A percentile compares a stretch with the other conserved stretches of the same genome.
phyloP scores from a whole-genome alignment of 352 stramenopile species.

The Globisporangium viniferum region DNA sequence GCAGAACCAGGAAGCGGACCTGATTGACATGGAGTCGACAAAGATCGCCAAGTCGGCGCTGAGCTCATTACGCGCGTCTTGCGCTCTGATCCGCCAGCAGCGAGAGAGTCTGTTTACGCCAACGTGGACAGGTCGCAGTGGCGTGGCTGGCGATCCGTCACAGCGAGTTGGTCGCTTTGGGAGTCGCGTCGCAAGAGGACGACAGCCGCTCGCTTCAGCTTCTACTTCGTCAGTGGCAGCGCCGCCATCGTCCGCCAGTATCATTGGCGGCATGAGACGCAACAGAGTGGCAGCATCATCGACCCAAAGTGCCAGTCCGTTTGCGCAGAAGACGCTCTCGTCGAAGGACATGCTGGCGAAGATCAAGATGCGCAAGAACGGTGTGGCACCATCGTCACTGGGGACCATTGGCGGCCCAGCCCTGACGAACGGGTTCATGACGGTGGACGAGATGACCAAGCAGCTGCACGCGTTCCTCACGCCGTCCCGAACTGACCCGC shows the following conservation, averaged over 20 bases:
- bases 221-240: conserved; percentile 11
- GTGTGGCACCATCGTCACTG: conserved; percentile 19
- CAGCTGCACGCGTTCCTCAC: conserved; percentile 85
- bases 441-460: conserved; percentile 56
- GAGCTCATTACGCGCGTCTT: conserved; percentile 77
- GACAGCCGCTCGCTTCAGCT: conserved; percentile 13
- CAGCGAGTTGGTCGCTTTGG: conserved; percentile 47
- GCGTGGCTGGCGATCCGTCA: conserved; percentile 59
- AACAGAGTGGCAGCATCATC: neutral
- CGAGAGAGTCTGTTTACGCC: conserved; percentile 59
- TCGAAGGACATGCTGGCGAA: conserved; percentile 69
- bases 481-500: conserved; percentile 16
- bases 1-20: conserved; percentile 85
- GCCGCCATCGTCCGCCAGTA: neutral
- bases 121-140: conserved; percentile 75
- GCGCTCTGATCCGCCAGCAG: conserved; percentile 65
- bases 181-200: conserved; percentile 31
- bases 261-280: neutral
- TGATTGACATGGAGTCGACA: conserved; percentile 91
- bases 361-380: conserved; percentile 50
- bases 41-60: conserved; percentile 88
- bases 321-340: conserved; percentile 33
- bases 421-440: conserved; percentile 33
- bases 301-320: conserved; percentile 20
- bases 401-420: neutral